These are phyloP conservation scores for Tardiomyces blankii DNA, from an alignment of 1,139 yeast species.

Conservation along the genomic window DNA sequence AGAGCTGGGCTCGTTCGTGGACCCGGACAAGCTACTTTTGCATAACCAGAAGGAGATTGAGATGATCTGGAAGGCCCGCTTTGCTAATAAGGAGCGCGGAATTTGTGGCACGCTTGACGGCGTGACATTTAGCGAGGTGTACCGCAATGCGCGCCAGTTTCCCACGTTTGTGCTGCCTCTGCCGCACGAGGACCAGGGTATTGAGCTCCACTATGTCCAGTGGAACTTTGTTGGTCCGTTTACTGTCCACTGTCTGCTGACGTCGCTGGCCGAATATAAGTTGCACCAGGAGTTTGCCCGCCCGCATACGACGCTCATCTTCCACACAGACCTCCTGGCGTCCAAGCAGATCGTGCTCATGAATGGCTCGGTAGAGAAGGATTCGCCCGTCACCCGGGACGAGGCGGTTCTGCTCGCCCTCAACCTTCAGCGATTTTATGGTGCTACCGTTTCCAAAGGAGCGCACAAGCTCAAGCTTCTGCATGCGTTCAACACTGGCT, in stretches of 20 bases:
- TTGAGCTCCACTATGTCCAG: conserved; percentile 87
- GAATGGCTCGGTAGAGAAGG: conserved; percentile 78
- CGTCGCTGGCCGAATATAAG: conserved; percentile 87
- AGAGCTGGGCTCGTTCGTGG: conserved; percentile 59
- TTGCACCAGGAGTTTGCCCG: conserved; percentile 85
- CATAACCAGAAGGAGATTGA: conserved; percentile 58
- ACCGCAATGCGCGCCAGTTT: conserved; percentile 55
- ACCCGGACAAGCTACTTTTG: conserved; percentile 46
- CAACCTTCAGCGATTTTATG: conserved; percentile 83
- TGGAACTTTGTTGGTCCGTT: conserved; percentile 85
- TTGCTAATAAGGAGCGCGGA: conserved; percentile 47
- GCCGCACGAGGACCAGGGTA: conserved; percentile 36
- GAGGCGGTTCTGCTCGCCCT: conserved; percentile 72
- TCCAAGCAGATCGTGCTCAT: conserved; percentile 62
- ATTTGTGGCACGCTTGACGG: conserved; percentile 55
- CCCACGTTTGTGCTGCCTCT: conserved; percentile 45
- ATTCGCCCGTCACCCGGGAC: conserved; percentile 48
- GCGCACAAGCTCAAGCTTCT: conserved; percentile 45
- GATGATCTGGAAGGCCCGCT: conserved; percentile 82
- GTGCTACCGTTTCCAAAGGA: conserved; percentile 40
- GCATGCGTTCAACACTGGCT: conserved; percentile 59
- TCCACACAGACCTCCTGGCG: conserved; percentile 68
- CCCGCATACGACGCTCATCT: conserved; percentile 86
- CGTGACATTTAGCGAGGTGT: conserved; percentile 47
- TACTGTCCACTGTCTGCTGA: conserved; percentile 83